phyloP scores from a whole-genome alignment of 257 asterid genomes.

The Plantago ovata region DNA sequence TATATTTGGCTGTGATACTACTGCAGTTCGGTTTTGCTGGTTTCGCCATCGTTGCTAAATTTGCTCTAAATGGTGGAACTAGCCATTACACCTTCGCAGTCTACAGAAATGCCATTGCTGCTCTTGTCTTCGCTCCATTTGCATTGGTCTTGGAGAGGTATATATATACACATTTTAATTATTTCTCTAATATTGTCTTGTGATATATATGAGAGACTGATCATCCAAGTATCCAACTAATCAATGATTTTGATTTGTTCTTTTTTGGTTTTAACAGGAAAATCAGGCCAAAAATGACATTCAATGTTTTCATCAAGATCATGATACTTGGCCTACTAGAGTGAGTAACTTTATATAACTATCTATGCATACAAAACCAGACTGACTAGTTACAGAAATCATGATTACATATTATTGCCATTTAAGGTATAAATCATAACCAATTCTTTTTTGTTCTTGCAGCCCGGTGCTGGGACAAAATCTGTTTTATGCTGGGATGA shows the following conservation, averaged over 20 bases:
- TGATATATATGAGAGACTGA: no score
- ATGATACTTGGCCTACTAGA: constrained; percentile 37
- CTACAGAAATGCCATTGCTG: constrained; percentile 39
- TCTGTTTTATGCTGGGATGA: constrained; percentile 42
- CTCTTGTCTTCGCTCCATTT: constrained; percentile 38
- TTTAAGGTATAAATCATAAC: no score
- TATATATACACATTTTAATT: not conserved
- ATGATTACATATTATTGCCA: no score
- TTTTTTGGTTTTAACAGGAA: constrained; percentile 28
- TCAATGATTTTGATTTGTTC: no score
- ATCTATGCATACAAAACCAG: not conserved
- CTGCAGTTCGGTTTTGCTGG: constrained; percentile 41
- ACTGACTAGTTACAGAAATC: no score
- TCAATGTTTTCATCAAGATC: constrained; percentile 33
- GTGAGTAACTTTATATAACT: constrained; percentile 17
- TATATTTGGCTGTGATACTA: not conserved
- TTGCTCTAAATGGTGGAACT: constrained; percentile 38
- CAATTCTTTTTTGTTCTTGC: not conserved
- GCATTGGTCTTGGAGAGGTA: constrained; percentile 42
- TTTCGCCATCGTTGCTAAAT: constrained; percentile 34
- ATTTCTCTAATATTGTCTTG: no score
- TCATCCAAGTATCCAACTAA: no score
- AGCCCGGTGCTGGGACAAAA: constrained; percentile 50
- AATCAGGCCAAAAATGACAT: constrained; percentile 42
- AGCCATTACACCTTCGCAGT: constrained; percentile 38